Conservation (phyloP, 306 rosid species). For the Oxytropis ochrocephala region DNA sequence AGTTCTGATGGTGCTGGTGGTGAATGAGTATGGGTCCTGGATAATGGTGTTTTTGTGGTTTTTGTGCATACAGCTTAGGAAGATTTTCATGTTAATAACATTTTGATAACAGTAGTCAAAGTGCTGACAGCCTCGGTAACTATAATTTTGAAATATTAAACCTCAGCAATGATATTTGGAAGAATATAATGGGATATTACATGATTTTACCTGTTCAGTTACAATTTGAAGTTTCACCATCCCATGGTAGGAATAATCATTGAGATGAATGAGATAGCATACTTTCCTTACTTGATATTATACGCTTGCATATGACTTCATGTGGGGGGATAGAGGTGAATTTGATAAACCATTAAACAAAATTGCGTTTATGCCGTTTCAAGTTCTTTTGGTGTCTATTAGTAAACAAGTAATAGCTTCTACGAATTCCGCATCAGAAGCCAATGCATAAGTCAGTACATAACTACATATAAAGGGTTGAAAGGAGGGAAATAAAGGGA, state of each 20-base stretch:
- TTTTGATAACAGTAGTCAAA: not conserved
- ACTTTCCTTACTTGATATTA: not conserved
- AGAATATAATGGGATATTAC: not conserved
- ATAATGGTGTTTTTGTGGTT: no score
- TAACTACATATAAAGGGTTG: no score
- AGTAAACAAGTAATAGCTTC: no score
- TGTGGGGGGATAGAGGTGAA: not conserved
- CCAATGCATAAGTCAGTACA: no score
- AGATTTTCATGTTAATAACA: not conserved
- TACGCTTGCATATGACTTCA: not conserved
- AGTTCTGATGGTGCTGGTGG: no score
- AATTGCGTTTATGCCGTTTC: not conserved
- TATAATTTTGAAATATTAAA: not conserved
- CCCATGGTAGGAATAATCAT: not conserved
- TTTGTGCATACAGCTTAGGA: no score
- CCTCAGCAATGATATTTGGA: not conserved
- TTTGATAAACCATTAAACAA: not conserved
- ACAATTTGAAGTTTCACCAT: not conserved
- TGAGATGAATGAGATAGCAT: not conserved
- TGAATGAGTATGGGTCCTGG: no score
- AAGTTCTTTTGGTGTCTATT: no score
- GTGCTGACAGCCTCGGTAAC: not conserved
- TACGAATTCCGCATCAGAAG: no score
- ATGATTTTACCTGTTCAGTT: not conserved
- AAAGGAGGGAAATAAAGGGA: not conserved